Percentiles rank a stretch among this genome's conserved stretches.
phyloP scores from a whole-genome alignment of 2,329 filamentous ascomycete genomes.

The Colletotrichum magnum region DNA sequence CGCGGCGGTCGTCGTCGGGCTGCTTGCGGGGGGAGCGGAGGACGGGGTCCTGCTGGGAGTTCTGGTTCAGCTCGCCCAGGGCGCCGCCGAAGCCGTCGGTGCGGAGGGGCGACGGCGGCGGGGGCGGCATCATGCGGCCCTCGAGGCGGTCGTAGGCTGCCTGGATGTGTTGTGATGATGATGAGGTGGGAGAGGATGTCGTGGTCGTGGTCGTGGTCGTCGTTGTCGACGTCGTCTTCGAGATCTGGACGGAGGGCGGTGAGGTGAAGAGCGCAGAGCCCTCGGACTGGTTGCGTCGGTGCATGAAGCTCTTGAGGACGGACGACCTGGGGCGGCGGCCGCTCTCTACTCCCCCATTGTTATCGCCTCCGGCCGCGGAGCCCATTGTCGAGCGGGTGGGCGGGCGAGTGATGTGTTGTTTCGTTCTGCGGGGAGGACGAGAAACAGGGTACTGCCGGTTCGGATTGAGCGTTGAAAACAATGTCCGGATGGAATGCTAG shows the following conservation, averaged over 20 bases:
- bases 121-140: conserved; percentile 43
- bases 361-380: conserved; percentile 35
- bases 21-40: conserved; percentile 56
- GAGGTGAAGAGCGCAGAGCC: conserved; percentile 49
- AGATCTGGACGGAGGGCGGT: conserved; percentile 43
- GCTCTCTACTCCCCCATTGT: conserved; percentile 32
- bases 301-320: conserved; percentile 65
- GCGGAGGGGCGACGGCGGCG: conserved; percentile 51
- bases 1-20: conserved; percentile 47
- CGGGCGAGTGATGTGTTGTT: background rate
- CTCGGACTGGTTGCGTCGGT: conserved; percentile 63
- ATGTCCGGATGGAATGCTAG: conserved; percentile 29
- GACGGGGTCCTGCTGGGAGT: conserved; percentile 59
- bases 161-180: conserved; percentile 40
- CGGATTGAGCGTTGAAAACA: conserved; percentile 29
- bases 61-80: conserved; percentile 70
- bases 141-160: conserved; percentile 39
- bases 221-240: background rate
- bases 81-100: conserved; percentile 54
- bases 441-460: conserved; percentile 36
- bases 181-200: background rate
- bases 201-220: too few species aligned
- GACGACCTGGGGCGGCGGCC: conserved; percentile 57
- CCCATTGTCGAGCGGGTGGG: conserved; percentile 38
- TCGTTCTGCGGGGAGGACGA: conserved; percentile 14